Conservation (phyloP, 257 asterid species). For the Scutellaria galericulata region DNA sequence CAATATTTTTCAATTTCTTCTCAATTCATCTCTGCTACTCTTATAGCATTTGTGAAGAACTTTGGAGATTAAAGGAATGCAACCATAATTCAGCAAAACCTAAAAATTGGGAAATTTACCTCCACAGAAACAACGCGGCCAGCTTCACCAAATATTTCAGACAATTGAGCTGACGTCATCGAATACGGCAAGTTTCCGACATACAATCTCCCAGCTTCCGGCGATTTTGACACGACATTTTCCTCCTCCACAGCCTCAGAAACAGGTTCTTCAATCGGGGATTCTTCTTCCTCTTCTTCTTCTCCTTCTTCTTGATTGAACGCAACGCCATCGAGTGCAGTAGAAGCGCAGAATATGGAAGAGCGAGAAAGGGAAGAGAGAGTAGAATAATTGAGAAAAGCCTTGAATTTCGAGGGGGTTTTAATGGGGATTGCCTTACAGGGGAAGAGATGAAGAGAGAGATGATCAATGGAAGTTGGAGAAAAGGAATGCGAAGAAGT, state of each 20-base stretch:
- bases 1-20: too few relatives aligned
- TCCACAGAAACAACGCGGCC: conserved; percentile 78
- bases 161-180: conserved; percentile 69
- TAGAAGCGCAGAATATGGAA: conserved; percentile 37
- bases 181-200: conserved; percentile 94
- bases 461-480: conserved; percentile 40
- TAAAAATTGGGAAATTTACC: conserved; percentile 43
- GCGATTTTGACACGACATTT: conserved; percentile 41
- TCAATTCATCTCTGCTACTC: background rate
- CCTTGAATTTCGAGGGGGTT: conserved; percentile 38
- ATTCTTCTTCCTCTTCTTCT: conserved; percentile 40
- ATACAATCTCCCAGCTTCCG: conserved; percentile 69
- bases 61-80: conserved; percentile 15
- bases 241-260: conserved; percentile 40
- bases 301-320: conserved; percentile 42
- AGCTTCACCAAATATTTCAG: conserved; percentile 84
- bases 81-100: conserved; percentile 11
- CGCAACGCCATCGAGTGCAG: conserved; percentile 48
- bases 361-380: conserved; percentile 32
- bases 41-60: background rate
- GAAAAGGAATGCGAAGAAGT: conserved; percentile 40
- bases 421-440: conserved; percentile 43
- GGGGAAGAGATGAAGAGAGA: conserved; percentile 44
- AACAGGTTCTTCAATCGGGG: conserved; percentile 31
- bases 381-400: conserved; percentile 29